A percentile compares a stretch with the other conserved stretches of the same genome.
Conservation (phyloP, 2,329 filamentous ascomycete species). For the Fusarium longipes region DNA sequence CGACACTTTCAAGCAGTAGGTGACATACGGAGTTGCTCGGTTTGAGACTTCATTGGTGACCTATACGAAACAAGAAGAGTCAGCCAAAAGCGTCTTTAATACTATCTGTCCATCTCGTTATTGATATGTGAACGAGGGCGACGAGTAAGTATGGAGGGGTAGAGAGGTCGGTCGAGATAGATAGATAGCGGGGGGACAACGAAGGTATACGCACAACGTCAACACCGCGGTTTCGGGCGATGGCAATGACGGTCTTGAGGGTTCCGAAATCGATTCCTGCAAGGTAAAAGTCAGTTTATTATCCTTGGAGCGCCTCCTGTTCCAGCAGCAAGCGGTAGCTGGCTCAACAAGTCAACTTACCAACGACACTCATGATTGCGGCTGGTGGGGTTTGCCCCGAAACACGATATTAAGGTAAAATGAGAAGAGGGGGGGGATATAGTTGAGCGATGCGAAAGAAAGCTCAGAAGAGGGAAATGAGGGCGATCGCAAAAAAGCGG, state of each 20-base stretch:
- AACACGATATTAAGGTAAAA: conserved; percentile 35
- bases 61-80: conserved; percentile 58
- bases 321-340: not conserved
- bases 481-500: conserved; percentile 33
- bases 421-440: conserved; percentile 19
- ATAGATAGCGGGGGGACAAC: conserved; percentile 22
- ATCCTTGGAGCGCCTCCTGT: not conserved
- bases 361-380: conserved; percentile 66
- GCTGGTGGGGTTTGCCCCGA: conserved; percentile 45
- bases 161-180: conserved; percentile 22
- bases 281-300: conserved; percentile 34
- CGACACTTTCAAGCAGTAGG: conserved; percentile 13
- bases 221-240: conserved; percentile 97
- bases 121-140: not conserved
- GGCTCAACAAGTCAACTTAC: conserved; percentile 49
- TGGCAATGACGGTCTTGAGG: conserved; percentile 96
- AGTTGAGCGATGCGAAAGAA: conserved; percentile 32
- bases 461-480: conserved; percentile 39
- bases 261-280: conserved; percentile 94
- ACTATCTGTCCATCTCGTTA: conserved; percentile 13
- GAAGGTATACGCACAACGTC: conserved; percentile 83
- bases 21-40: conserved; percentile 92
- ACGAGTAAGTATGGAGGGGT: conserved; percentile 17
- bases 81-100: conserved; percentile 9
- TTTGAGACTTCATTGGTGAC: conserved; percentile 99